Evolutionary conservation across 2,329 filamentous ascomycete species (phyloP), one percentile per base, ranked within the genome.

Genomic region (Alternaria sp.): DNA sequence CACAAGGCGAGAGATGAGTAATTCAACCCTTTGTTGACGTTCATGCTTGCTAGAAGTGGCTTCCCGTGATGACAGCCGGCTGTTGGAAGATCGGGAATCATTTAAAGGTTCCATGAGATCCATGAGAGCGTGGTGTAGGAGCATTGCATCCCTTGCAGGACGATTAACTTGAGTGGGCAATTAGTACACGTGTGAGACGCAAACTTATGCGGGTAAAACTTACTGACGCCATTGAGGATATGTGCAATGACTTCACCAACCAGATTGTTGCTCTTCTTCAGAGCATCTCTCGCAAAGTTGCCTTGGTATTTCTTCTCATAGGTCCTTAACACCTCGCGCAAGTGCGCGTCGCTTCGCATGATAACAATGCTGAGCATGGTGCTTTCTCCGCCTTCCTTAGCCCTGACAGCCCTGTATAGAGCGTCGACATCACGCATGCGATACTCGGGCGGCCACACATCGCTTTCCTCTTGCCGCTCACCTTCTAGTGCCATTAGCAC

Each of bases 161-260:
- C 92, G 92, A 82, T 98, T 98, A 82, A 98, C 58, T 60, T 11
- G 25, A 27, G 16, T 9, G 30, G 12, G 14, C 32, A 5, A 7
- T 44, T 16, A 46, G 27, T 32, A 27, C 1, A 16, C 11, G 16
- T 12, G 2, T 16, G 1, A 30, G 14, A 12, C 4, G 1, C 2
- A 28, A 27, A 25, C 0, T 2, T 9, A 7, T 8, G 16, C 14
- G 28, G 30, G 4, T 1, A 45, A 18, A 4, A 53, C 58, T 53
- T 57, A 60, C 58, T 97, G 59, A 97, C 89, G 72, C 95, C 95
- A 81, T 98, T 97, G 74, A 99, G 90, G 70, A 98, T 92, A 79
- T 98, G 95, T 0, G 93, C 92, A 38, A 98, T 88, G 20, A 97
- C 89, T 82, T 99, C 95, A 66, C 95, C 95, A 60, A 98, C 94